Evolutionary conservation across 768 basidiomycete genomes (phyloP), one percentile per base, ranked within the genome.

Genomic region (Suillus occidentalis): DNA sequence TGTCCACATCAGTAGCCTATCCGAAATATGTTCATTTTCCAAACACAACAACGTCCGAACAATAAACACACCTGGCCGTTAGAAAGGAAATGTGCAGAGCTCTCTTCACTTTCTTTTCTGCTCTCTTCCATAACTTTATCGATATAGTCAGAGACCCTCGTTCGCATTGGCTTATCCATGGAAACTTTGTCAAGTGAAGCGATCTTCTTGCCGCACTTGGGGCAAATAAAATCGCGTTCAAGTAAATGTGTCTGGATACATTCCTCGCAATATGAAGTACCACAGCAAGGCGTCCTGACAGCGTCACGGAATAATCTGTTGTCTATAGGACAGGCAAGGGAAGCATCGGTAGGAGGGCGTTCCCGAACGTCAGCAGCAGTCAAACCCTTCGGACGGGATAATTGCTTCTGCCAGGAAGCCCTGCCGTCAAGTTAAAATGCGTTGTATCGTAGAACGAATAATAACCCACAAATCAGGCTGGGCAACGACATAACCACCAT

Each of bases 401-500:
- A 87, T 76, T 97, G 94, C 70, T 93, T 96, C 76, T 98, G 91
- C 97, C 97, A 99, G 20, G 95, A 91, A 62, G 84, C 94, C 50
- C 97, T 98, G 61, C 14, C 67, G 53, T 57, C 42, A 60, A 63
- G 65, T 37, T 65, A 7, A 37, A 43, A 37, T 12, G 18, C n/a
- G 5, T 22, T 28, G 16, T 7, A 18, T n/a, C 37, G 40, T 14
- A 34, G 43, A 25, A 22, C 47, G 6, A 53, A 39, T 43, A 9
- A 56, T 53, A 52, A 86, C 95, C 72, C 78, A 98, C 97, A 88
- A 85, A 78, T 99, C 97, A 0, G 97, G 96, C 72, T 98, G 91
- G 1, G 97, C 97, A 47, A 97, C 91, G 22, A 99, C 97, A 77
- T 97, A 99, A 43, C 95, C 94, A 66, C 97, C 97, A 75, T 99